phyloP scores from a whole-genome alignment of 306 rosid genomes.

The Hippophae gyantsensis region DNA sequence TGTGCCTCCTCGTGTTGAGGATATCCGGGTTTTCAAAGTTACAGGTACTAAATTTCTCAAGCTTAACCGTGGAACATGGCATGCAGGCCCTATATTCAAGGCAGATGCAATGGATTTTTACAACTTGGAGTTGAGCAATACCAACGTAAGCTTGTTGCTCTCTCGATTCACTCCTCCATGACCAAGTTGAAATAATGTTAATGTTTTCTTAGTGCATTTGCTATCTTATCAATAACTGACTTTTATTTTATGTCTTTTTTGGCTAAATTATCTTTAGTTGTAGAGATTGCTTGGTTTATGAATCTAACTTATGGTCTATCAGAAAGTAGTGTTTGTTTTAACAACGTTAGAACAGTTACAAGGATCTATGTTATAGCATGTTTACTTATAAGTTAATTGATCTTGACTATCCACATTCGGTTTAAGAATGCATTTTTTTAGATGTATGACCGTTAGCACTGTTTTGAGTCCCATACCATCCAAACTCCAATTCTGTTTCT shows the following conservation, averaged over 20 bases:
- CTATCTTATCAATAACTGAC: background rate
- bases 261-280: too few species aligned
- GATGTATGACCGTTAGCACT: too few species aligned
- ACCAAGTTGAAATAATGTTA: background rate
- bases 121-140: slow-evolving; percentile 59
- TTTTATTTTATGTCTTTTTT: background rate
- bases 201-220: slow-evolving; percentile 12
- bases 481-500: too few species aligned
- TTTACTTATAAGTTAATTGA: too few species aligned
- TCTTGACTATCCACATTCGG: too few species aligned
- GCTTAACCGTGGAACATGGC: slow-evolving; percentile 87
- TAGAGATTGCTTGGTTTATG: too few species aligned
- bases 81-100: slow-evolving; percentile 82
- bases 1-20: slow-evolving; percentile 53
- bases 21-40: slow-evolving; percentile 53
- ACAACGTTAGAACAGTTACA: too few species aligned
- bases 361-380: too few species aligned
- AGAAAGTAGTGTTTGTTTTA: too few species aligned
- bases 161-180: background rate
- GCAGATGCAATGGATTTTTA: slow-evolving; percentile 47
- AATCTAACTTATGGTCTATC: too few species aligned
- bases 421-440: too few species aligned
- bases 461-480: too few species aligned
- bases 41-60: slow-evolving; percentile 65
- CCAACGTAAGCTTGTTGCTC: slow-evolving; percentile 42